Base-by-base conservation (phyloP, 164 flowering plant species). In the Kingdonia uniflora region DNA sequence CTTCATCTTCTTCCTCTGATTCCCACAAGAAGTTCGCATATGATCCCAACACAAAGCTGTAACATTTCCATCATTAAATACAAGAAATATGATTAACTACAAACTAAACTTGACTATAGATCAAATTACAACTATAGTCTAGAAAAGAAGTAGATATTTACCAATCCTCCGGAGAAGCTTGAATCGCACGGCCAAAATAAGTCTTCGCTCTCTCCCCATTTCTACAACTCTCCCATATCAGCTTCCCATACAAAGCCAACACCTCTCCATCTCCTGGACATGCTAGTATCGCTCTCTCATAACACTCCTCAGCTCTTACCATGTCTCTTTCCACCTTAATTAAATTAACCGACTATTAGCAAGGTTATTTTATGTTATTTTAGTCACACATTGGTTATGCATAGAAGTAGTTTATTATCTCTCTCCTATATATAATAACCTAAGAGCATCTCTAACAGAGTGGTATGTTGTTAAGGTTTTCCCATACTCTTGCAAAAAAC, bases 241-340 rank as follows among this genome's bases (percentile, higher is more conserved):
- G 21, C 2, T 21, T 47, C 29, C 29, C 51, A 22, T 47, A 47
- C n/a, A 47, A 22, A 21, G 51, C 21, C 21, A 47, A 25, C 25
- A 47, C 25, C 23, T 47, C 51, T 47, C 51, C 51, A 47, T 47
- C 51, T 17, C 51, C 51, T 2, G 51, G 51, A 22, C 16, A 17
- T 5, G 29, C 51, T 13, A 47, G 19, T 47, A 47, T 47, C 29
- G 51, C 29, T 47, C 29, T 47, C 33, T 19, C 33, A 21, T 47
- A 47, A 47, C n/a, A 47, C 2, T 21, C 51, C 29, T 47, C 51
- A 1, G 51, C 51, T 47, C 14, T 47, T 2, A 2, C 29, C 14
- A 22, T 15, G 8, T 47, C 29, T 47, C 51, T 23, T 19, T 44
- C 20, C 20, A 44, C 20, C 48, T 44, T 2, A 13, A 42, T 42